These are phyloP conservation scores for Trapa bicornis DNA, from an alignment of 345 rosid species.

Conservation along the genomic window DNA sequence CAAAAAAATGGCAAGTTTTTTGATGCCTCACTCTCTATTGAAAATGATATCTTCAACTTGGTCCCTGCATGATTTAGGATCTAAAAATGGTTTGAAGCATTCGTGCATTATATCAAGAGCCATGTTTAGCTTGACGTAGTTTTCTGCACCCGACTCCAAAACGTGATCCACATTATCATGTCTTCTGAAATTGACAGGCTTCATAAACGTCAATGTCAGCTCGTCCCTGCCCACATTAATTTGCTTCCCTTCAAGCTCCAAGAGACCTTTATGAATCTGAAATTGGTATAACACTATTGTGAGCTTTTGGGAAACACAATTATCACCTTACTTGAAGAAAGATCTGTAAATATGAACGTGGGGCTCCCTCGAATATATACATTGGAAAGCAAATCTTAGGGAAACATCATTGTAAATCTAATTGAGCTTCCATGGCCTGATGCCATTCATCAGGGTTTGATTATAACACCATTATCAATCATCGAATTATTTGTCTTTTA, in stretches of 20 bases:
- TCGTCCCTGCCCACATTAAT: constrained; percentile 41
- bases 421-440: too few species aligned
- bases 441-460: too few species aligned
- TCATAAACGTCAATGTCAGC: constrained; percentile 61
- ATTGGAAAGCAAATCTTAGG: too few species aligned
- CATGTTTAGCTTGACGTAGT: constrained; percentile 47
- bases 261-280: constrained; percentile 54
- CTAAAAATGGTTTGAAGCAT: constrained; percentile 63
- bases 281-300: constrained; percentile 4
- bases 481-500: too few species aligned
- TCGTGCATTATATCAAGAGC: constrained; percentile 81
- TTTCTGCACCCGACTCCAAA: constrained; percentile 34
- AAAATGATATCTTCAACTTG: constrained; percentile 58
- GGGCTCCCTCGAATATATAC: too few species aligned
- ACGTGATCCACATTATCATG: constrained; percentile 19
- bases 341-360: too few species aligned
- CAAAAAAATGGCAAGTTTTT: constrained; percentile 7
- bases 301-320: background rate
- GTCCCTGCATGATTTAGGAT: constrained; percentile 46
- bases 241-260: constrained; percentile 47
- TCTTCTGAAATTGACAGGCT: constrained; percentile 21
- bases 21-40: constrained; percentile 46
- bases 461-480: too few species aligned
- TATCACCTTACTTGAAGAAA: too few species aligned
- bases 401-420: too few species aligned